Percentiles rank a stretch among this genome's conserved stretches.
phyloP scores from a whole-genome alignment of 2,329 filamentous ascomycete species.

The Alternaria alternata region DNA sequence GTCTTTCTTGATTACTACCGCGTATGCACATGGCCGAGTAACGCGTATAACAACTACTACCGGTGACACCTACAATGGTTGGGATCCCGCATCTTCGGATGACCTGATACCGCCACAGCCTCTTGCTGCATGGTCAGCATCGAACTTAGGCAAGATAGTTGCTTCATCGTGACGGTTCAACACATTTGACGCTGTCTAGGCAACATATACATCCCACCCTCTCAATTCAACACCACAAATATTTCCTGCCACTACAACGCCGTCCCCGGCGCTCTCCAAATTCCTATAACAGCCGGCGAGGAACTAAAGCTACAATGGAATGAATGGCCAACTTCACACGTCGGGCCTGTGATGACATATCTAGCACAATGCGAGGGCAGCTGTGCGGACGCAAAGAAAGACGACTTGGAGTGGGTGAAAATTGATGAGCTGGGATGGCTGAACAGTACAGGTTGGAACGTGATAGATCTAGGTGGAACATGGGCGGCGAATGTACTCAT shows the following conservation, averaged over 20 bases:
- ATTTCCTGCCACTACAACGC: background rate
- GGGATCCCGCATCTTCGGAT: background rate
- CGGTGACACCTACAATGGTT: background rate
- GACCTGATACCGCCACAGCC: background rate
- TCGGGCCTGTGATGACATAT: constrained; percentile 46
- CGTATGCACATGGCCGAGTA: background rate
- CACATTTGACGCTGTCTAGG: too few relatives aligned
- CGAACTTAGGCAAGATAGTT: background rate
- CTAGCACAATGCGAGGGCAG: constrained; percentile 37
- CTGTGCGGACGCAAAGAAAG: constrained; percentile 32
- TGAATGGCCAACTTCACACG: constrained; percentile 34
- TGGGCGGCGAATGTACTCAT: constrained; percentile 47
- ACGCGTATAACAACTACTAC: background rate
- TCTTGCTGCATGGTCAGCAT: background rate
- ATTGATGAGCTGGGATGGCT: constrained; percentile 40
- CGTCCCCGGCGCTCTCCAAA: constrained; percentile 48
- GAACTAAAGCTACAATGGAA: constrained; percentile 64
- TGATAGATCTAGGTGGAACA: constrained; percentile 27
- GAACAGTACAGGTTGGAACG: constrained; percentile 31
- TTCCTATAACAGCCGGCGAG: constrained; percentile 64
- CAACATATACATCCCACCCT: background rate
- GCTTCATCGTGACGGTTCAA: too few relatives aligned
- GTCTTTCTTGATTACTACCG: background rate
- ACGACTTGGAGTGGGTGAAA: constrained; percentile 42
- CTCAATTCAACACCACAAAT: background rate